A percentile compares a stretch with the other conserved stretches of the same genome.
Evolutionary conservation across 108 stramenopile genomes (phyloP).

Genomic region (Mayamaea pseudoterrestris): DNA sequence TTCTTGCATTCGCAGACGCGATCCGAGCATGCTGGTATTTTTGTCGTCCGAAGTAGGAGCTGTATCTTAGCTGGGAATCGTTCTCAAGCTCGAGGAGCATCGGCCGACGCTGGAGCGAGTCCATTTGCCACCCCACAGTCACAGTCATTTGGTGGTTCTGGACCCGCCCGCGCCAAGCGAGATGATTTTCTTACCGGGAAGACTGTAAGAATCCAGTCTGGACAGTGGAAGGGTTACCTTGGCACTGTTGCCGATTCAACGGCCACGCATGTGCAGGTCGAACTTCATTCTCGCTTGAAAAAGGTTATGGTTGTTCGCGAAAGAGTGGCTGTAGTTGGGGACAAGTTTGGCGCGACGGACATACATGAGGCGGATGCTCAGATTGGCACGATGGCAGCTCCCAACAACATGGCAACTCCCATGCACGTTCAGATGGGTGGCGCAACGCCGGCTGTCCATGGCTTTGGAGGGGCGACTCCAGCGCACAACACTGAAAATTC

Average conservation of each 20-base stretch:
- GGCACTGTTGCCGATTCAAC: conserved; percentile 80
- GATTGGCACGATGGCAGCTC: conserved; percentile 20
- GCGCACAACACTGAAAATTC: conserved; percentile 48
- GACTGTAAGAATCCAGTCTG: conserved; percentile 83
- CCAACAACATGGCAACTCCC: conserved; percentile 15
- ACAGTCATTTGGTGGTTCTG: conserved; percentile 29
- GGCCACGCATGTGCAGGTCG: conserved; percentile 82
- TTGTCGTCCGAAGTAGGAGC: conserved; percentile 79
- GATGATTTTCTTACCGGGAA: conserved; percentile 78
- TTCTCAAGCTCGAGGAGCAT: conserved; percentile 34
- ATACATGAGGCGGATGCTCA: conserved; percentile 17
- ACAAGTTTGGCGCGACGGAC: conserved; percentile 83
- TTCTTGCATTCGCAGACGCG: conserved; percentile 84
- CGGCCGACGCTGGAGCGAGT: conserved; percentile 37
- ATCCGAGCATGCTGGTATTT: conserved; percentile 79
- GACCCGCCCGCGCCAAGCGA: conserved; percentile 34
- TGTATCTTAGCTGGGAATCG: conserved; percentile 67
- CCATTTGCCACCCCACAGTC: conserved; percentile 76
- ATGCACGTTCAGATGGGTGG: conserved; percentile 43
- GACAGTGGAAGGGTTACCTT: conserved; percentile 88
- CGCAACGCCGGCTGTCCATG: conserved; percentile 75
- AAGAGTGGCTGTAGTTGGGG: conserved; percentile 73
- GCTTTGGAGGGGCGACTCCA: conserved; percentile 60
- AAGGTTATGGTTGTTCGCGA: conserved; percentile 86
- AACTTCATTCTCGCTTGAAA: conserved; percentile 79